These are phyloP conservation scores for Wakefieldia striispora DNA, from an alignment of 768 basidiomycete species.

Conservation along the genomic window DNA sequence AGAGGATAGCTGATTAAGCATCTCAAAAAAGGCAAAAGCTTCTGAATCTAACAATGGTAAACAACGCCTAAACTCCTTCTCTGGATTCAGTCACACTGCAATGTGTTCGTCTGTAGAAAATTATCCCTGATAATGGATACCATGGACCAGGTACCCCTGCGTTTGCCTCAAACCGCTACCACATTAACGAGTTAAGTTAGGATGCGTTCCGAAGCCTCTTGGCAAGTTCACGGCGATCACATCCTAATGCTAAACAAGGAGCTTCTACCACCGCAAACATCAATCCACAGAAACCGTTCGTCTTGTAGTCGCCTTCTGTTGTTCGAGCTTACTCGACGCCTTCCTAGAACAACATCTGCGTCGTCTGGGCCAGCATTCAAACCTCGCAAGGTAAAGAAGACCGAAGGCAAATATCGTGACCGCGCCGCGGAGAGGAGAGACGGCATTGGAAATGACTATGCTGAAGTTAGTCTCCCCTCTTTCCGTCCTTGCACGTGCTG, in stretches of 20 bases:
- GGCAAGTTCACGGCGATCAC: slow-evolving; percentile 30
- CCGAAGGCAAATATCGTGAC: slow-evolving; percentile 61
- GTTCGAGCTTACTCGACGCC: neutral
- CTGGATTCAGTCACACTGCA: too few relatives aligned
- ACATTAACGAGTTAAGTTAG: slow-evolving; percentile 30
- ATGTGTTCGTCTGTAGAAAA: too few relatives aligned
- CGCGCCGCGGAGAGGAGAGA: slow-evolving; percentile 70
- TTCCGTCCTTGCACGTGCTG: neutral
- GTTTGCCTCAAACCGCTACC: neutral
- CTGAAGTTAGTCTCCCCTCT: slow-evolving; percentile 46
- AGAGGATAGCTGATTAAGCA: slow-evolving; percentile 7
- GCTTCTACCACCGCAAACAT: slow-evolving; percentile 1
- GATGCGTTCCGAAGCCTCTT: slow-evolving; percentile 60
- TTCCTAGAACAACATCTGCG: slow-evolving; percentile 45
- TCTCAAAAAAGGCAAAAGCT: slow-evolving; percentile 13
- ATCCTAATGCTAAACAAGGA: slow-evolving; percentile 10
- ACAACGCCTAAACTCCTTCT: slow-evolving; percentile 17
- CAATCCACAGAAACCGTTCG: slow-evolving; percentile 16
- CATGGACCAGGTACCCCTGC: slow-evolving; percentile 30
- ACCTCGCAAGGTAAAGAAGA: slow-evolving; percentile 75
- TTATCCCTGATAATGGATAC: neutral
- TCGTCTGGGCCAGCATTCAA: slow-evolving; percentile 69
- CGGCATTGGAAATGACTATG: slow-evolving; percentile 71
- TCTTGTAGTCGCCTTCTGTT: neutral
- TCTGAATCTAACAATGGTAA: slow-evolving; percentile 28